phyloP scores from a whole-genome alignment of 768 basidiomycete species.

The Myochromella boudieri region DNA sequence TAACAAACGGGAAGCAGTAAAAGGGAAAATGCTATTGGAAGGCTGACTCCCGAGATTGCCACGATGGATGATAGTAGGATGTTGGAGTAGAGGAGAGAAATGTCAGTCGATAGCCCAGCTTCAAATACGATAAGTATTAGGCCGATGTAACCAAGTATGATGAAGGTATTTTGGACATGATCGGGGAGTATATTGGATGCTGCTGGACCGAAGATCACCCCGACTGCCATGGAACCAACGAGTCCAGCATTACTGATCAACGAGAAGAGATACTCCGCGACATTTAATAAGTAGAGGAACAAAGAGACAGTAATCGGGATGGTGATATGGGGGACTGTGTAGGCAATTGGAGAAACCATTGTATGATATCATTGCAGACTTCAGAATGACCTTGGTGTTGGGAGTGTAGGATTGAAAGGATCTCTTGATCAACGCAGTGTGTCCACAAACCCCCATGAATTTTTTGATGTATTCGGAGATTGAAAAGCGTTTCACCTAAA shows the following conservation, averaged over 20 bases:
- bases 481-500: too few relatives aligned
- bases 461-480: too few relatives aligned
- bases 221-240: constrained; percentile 54
- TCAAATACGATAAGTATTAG: constrained; percentile 55
- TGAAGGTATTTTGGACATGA: constrained; percentile 42
- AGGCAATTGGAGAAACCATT: constrained; percentile 11
- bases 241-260: constrained; percentile 40
- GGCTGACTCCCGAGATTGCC: constrained; percentile 49
- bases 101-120: constrained; percentile 57
- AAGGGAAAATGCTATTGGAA: constrained; percentile 51
- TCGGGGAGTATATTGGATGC: constrained; percentile 42
- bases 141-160: constrained; percentile 41
- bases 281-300: constrained; percentile 56
- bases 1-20: constrained; percentile 41
- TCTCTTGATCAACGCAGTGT: not conserved
- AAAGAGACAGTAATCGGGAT: constrained; percentile 47
- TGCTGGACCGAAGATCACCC: constrained; percentile 56
- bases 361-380: too few relatives aligned
- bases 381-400: too few relatives aligned
- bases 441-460: too few relatives aligned
- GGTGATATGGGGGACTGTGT: constrained; percentile 30
- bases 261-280: constrained; percentile 42
- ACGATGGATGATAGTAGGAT: constrained; percentile 46
- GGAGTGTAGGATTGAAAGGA: too few relatives aligned
- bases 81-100: constrained; percentile 42